phyloP scores from a whole-genome alignment of 2,329 filamentous ascomycete genomes.

The Fusarium mexicanum region DNA sequence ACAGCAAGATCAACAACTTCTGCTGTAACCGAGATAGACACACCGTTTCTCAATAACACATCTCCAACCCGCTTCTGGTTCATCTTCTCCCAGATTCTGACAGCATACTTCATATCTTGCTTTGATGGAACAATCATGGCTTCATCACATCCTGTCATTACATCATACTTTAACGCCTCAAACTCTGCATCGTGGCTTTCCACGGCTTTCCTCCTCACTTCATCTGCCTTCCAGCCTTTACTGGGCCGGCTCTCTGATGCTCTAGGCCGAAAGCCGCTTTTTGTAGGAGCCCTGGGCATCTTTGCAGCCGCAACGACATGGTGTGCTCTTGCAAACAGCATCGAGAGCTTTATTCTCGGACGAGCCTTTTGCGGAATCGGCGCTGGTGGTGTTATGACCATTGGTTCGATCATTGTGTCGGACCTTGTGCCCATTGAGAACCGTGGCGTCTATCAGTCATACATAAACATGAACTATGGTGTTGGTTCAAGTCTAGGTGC shows the following conservation, averaged over 20 bases:
- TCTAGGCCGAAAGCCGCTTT: conserved; percentile 73
- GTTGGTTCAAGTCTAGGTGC: conserved; percentile 69
- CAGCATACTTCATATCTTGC: conserved; percentile 66
- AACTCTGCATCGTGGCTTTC: conserved; percentile 86
- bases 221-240: conserved; percentile 78
- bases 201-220: conserved; percentile 80
- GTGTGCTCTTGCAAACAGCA: conserved; percentile 73
- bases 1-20: conserved; percentile 29
- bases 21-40: conserved; percentile 6
- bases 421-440: conserved; percentile 77
- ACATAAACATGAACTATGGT: conserved; percentile 73
- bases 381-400: conserved; percentile 74
- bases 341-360: conserved; percentile 76
- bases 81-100: conserved; percentile 68
- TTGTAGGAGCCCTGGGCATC: conserved; percentile 69
- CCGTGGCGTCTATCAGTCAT: conserved; percentile 77
- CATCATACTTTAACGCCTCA: conserved; percentile 79
- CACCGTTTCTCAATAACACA: conserved; percentile 57
- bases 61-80: conserved; percentile 66
- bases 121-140: conserved; percentile 87
- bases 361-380: conserved; percentile 77
- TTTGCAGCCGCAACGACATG: conserved; percentile 74
- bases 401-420: conserved; percentile 77
- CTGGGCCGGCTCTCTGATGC: conserved; percentile 80
- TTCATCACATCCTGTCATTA: conserved; percentile 82